These are phyloP conservation scores for Pittosporum tobira DNA, from an alignment of 129 eudicot species.

Conservation along the genomic window DNA sequence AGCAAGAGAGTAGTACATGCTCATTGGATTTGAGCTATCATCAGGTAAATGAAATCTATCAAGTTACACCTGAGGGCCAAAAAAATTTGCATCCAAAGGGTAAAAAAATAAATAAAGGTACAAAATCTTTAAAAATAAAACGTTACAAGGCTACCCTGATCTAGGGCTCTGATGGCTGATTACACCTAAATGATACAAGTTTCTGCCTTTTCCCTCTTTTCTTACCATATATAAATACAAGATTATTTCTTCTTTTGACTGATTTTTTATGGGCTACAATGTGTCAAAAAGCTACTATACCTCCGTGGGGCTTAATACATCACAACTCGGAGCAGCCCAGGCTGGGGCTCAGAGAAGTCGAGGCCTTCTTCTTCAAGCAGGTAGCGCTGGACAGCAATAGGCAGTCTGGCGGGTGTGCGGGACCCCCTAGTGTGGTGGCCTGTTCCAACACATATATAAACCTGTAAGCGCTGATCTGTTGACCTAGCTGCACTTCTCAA, in stretches of 20 bases:
- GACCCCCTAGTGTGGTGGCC: slow-evolving; percentile 87
- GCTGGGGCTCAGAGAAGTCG: slow-evolving; percentile 79
- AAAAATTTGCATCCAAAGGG: slow-evolving; percentile 21
- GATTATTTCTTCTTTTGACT: slow-evolving; percentile 20
- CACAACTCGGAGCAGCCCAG: slow-evolving; percentile 81
- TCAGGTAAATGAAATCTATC: slow-evolving; percentile 24
- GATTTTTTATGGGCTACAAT: slow-evolving; percentile 18
- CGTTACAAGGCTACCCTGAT: neutral
- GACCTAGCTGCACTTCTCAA: slow-evolving; percentile 74
- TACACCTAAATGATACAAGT: slow-evolving; percentile 36
- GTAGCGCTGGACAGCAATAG: slow-evolving; percentile 71
- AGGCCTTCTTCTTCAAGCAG: slow-evolving; percentile 90
- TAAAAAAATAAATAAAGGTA: slow-evolving; percentile 6
- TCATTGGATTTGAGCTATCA: slow-evolving; percentile 9
- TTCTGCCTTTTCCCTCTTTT: slow-evolving; percentile 7
- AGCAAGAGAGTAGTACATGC: neutral
- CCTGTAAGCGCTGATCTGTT: slow-evolving; percentile 61
- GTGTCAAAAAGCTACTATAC: slow-evolving; percentile 53
- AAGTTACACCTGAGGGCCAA: slow-evolving; percentile 34
- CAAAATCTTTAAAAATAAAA: slow-evolving; percentile 2
- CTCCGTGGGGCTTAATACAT: slow-evolving; percentile 50
- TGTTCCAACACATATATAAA: slow-evolving; percentile 80
- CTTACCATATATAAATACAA: slow-evolving; percentile 56
- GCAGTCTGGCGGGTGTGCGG: slow-evolving; percentile 78
- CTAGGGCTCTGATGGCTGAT: slow-evolving; percentile 11